Evolutionary conservation across 2,329 filamentous ascomycete genomes (phyloP), one percentile per base, ranked within the genome.

Genomic region (Sarocladium oryzae): DNA sequence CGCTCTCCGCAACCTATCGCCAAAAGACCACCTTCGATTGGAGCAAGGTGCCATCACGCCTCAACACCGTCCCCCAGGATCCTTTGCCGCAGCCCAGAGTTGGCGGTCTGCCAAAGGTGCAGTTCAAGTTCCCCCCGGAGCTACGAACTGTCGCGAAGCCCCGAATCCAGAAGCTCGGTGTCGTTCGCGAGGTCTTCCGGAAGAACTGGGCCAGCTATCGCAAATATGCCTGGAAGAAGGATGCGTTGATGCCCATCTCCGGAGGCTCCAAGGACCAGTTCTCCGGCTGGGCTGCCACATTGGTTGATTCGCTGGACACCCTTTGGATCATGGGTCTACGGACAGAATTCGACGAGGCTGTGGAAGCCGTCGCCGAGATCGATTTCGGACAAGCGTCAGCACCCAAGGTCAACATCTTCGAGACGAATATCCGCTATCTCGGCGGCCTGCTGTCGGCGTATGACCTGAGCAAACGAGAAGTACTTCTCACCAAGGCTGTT

Each of bases 381-480:
- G 81, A 86, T 61, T 88, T 86, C 61, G 75, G 77, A 2, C 73
- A 66, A 2, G 78, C 79, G 0, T 64, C 66, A 0, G 57, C 59
- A 16, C 45, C 53, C 15, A 56, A 76, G 28, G 77, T 87, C 56
- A 86, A 85, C 55, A 69, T 49, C 32, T 96, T 96, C 60, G 90
- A 96, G 68, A 95, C 89, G 0, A 96, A 88, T 0, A 95, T 96
- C 61, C 84, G 90, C 24, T 95, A 95, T 60, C 70, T 96, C 1
- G 90, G 81, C 9, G 90, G 89, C 15, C 75, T 96, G 59, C 63
- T 96, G 8, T 87, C 89, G 13, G 73, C 75, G 7, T 58, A 61
- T 56, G 56, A 70, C 49, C 54, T 64, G 16, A 60, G 62, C 4
- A 73, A 76, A 4, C 75, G 89, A 1, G 71, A 82, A 3, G 66